phyloP scores from a whole-genome alignment of 2,329 filamentous ascomycete species.

The Penicillium sumatraense region DNA sequence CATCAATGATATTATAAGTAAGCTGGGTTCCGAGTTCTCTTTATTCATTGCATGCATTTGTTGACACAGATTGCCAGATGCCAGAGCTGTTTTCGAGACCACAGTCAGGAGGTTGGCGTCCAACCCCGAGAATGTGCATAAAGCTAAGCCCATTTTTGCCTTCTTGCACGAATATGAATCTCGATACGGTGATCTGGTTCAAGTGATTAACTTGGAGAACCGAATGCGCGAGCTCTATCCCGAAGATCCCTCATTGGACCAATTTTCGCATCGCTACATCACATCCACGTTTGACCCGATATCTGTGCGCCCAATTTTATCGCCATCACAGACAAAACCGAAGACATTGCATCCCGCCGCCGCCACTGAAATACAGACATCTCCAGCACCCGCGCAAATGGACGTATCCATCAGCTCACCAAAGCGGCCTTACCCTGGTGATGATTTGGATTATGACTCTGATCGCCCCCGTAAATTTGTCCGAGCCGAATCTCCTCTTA shows the following conservation, averaged over 20 bases:
- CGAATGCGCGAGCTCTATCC: conserved; percentile 95
- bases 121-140: conserved; percentile 73
- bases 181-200: conserved; percentile 87
- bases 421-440: conserved; percentile 63
- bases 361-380: conserved; percentile 33
- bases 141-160: conserved; percentile 81
- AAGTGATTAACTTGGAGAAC: conserved; percentile 87
- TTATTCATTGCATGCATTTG: not conserved
- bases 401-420: conserved; percentile 49
- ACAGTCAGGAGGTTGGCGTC: conserved; percentile 80
- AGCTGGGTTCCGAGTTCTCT: conserved; percentile 43
- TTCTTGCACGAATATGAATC: conserved; percentile 97
- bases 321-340: conserved; percentile 76
- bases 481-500: conserved; percentile 89
- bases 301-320: conserved; percentile 79
- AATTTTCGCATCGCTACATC: conserved; percentile 78
- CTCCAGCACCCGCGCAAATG: conserved; percentile 40
- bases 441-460: conserved; percentile 72
- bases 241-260: conserved; percentile 75
- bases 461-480: conserved; percentile 83
- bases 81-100: conserved; percentile 93
- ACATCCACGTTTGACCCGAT: conserved; percentile 79
- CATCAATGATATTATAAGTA: conserved; percentile 91
- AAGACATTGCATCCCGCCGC: conserved; percentile 50
- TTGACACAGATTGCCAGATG: conserved; percentile 62